phyloP scores from a whole-genome alignment of 202 grass and related monocot genomes.

The Tripidium arundinaceum region DNA sequence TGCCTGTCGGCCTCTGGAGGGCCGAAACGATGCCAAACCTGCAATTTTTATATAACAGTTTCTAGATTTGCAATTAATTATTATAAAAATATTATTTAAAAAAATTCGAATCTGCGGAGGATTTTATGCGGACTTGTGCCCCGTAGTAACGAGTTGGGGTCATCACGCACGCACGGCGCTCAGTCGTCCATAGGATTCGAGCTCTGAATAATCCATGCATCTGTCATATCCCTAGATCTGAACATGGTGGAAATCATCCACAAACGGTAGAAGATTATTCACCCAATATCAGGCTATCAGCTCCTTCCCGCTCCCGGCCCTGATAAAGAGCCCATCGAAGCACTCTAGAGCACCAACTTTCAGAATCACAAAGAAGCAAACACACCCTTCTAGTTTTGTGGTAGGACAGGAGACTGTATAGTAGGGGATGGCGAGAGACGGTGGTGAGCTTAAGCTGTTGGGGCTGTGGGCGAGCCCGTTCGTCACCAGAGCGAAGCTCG shows the following conservation, averaged over 20 bases:
- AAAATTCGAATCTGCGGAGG: too few species aligned
- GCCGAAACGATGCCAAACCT: too few species aligned
- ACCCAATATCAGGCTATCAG: too few species aligned
- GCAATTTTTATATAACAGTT: too few species aligned
- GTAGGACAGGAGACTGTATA: not conserved
- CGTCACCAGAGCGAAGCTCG: slow-evolving; percentile 24
- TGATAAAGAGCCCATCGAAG: not conserved
- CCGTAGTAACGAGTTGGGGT: not conserved
- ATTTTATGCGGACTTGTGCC: not conserved
- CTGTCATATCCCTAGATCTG: not conserved
- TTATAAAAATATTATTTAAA: too few species aligned
- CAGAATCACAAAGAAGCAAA: not conserved
- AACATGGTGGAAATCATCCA: not conserved
- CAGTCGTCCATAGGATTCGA: not conserved
- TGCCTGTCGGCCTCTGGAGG: too few species aligned
- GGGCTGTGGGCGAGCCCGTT: slow-evolving; percentile 38
- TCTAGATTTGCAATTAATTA: too few species aligned
- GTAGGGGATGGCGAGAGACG: slow-evolving; percentile 19
- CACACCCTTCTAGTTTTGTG: not conserved
- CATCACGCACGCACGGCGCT: not conserved
- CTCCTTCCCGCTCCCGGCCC: too few species aligned
- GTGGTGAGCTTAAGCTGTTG: slow-evolving; percentile 35
- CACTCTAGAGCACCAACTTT: not conserved
- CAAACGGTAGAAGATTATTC: not conserved
- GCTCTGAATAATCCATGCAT: too few species aligned